Evolutionary conservation across 2,329 filamentous ascomycete genomes (phyloP).

Genomic region (Fusarium drepaniforme): DNA sequence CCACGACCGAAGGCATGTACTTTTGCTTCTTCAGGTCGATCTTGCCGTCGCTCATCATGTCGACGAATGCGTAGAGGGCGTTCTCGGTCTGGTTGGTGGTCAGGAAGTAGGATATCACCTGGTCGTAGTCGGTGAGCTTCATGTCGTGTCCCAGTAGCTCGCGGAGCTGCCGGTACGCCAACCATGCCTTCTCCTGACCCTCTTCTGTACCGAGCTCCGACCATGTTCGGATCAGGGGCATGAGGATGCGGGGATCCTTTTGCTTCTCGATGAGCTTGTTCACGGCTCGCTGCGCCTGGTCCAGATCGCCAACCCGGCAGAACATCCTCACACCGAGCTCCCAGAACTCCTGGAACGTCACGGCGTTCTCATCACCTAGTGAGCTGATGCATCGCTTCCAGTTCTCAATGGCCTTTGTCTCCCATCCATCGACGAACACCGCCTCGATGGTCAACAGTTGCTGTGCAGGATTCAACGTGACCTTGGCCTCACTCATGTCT

Average conservation of each 20-base stretch:
- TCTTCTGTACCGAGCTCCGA: conserved; percentile 63
- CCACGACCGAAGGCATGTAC: conserved; percentile 61
- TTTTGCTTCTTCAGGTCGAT: conserved; percentile 61
- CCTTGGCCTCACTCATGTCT: conserved; percentile 73
- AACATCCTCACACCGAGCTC: conserved; percentile 76
- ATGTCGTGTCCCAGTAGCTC: conserved; percentile 70
- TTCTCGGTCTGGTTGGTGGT: conserved; percentile 72
- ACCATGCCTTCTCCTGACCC: conserved; percentile 71
- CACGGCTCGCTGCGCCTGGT: conserved; percentile 68
- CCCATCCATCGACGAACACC: conserved; percentile 72
- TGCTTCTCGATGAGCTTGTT: conserved; percentile 64
- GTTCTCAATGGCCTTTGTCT: conserved; percentile 69
- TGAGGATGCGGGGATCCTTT: conserved; percentile 67
- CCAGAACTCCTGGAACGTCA: conserved; percentile 68
- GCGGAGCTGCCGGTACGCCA: conserved; percentile 74
- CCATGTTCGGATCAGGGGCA: conserved; percentile 78
- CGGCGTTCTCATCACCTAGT: conserved; percentile 60
- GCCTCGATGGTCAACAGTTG: conserved; percentile 77
- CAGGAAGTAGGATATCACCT: conserved; percentile 78
- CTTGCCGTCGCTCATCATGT: conserved; percentile 82
- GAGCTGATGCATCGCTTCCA: conserved; percentile 71
- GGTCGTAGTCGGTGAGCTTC: conserved; percentile 81
- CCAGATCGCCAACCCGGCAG: conserved; percentile 67
- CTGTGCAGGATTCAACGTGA: conserved; percentile 67
- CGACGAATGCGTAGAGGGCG: conserved; percentile 83